Conservation (phyloP, 1,139 yeast genomes). For the Scheffersomyces segobiensis region DNA sequence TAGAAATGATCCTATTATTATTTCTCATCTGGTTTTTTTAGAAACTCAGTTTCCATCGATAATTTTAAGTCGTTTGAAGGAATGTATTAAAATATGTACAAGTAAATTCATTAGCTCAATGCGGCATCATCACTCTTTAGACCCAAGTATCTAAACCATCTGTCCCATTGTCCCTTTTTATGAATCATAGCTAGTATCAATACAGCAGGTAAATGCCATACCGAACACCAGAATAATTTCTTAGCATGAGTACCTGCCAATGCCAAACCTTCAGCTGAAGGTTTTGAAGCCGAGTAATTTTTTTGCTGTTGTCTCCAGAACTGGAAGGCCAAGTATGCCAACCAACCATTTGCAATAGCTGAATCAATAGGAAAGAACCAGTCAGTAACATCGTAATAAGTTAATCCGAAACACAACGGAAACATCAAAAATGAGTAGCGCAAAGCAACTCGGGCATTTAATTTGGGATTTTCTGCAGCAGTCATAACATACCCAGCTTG, state of each 20-base stretch:
- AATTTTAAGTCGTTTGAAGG: background rate
- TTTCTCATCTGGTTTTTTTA: background rate
- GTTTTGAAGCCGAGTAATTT: conserved; percentile 46
- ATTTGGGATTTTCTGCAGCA: conserved; percentile 86
- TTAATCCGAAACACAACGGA: conserved; percentile 84
- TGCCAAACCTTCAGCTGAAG: conserved; percentile 55
- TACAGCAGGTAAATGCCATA: conserved; percentile 90
- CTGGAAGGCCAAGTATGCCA: conserved; percentile 72
- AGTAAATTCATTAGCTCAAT: background rate
- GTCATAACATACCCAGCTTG: conserved; percentile 96
- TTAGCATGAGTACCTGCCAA: conserved; percentile 70
- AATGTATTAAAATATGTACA: conserved; percentile 2
- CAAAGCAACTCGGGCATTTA: conserved; percentile 91
- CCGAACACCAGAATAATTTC: conserved; percentile 91
- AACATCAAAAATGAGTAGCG: conserved; percentile 89
- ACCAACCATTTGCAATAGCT: conserved; percentile 80
- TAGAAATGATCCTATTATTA: background rate
- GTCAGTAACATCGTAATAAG: conserved; percentile 82
- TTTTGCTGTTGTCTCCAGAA: conserved; percentile 79
- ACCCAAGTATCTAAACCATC: conserved; percentile 45
- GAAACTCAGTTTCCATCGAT: background rate
- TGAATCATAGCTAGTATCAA: conserved; percentile 90
- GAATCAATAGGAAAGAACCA: conserved; percentile 79
- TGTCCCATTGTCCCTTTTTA: conserved; percentile 94
- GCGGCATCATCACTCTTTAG: conserved; percentile 4